phyloP scores from a whole-genome alignment of 2,329 filamentous ascomycete genomes.

The Penicillium polonicum region DNA sequence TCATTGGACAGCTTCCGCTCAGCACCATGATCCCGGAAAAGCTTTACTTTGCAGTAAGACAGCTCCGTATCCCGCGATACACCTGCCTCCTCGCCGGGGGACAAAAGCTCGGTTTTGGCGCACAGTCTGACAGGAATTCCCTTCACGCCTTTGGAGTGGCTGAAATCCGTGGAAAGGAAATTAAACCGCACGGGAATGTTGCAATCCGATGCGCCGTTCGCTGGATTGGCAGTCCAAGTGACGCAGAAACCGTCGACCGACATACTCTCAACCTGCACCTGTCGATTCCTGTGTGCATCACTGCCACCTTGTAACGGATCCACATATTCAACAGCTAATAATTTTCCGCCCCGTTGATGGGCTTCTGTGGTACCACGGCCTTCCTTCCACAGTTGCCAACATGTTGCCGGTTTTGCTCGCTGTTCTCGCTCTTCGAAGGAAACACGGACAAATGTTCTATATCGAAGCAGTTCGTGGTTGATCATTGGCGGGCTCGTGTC shows the following conservation, averaged over 20 bases:
- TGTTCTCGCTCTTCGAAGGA: conserved; percentile 97
- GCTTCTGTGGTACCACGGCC: conserved; percentile 93
- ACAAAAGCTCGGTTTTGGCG: conserved; percentile 76
- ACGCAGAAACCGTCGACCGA: conserved; percentile 95
- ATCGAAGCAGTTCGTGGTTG: conserved; percentile 62
- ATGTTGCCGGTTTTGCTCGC: conserved; percentile 73
- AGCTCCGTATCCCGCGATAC: conserved; percentile 60
- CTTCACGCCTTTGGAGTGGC: conserved; percentile 97
- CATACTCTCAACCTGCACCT: conserved; percentile 68
- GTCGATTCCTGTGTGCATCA: conserved; percentile 57
- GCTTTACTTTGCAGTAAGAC: conserved; percentile 93
- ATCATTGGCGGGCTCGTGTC: conserved; percentile 69
- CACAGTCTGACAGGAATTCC: conserved; percentile 92
- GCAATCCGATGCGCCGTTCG: conserved; percentile 69
- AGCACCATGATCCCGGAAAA: conserved; percentile 93
- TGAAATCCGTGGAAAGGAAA: conserved; percentile 97
- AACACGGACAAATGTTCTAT: conserved; percentile 89
- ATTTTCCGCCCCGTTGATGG: conserved; percentile 85
- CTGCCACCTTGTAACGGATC: conserved; percentile 60
- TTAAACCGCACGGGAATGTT: conserved; percentile 93
- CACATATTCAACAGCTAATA: conserved; percentile 94
- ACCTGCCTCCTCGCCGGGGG: conserved; percentile 48
- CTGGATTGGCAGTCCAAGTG: conserved; percentile 72
- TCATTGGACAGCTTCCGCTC: conserved; percentile 95
- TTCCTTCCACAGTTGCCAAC: conserved; percentile 95